Evolutionary conservation across 2,329 filamentous ascomycete species (phyloP), one percentile per base, ranked within the genome.

Genomic region (Exophiala alcalophila): DNA sequence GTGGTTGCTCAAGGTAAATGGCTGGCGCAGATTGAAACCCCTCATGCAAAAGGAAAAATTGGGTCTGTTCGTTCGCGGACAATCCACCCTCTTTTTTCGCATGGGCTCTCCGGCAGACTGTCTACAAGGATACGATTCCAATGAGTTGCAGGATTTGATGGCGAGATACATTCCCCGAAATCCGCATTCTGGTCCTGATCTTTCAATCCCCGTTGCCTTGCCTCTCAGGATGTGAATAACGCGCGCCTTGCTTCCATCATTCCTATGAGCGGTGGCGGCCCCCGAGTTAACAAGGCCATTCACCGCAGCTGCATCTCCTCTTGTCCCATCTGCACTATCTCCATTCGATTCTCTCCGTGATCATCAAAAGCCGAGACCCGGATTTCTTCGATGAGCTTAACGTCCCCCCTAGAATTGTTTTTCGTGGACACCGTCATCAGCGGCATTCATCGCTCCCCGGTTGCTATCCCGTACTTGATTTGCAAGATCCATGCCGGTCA

Each of bases 1-100:
- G 58, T 67, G 73, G 61, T 83, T 87, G 85, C 83, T 80, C 80
- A 80, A 87, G 88, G 83, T 95, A 95, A 81, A 94, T 85, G 81
- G 80, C 78, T 90, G 79, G 88, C 88, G 86, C 76, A 95, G 75
- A 95, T 68, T 59, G 76, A 92, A 69, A 61, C 63, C 58, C 21
- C 38, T 42, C 45, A 40, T 48, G 46, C 39, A 65, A 57, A 62
- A 61, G 65, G n/a, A n/a, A n/a, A n/a, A 72, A 19, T 16, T 66
- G 58, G 62, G 62, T 64, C 64, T 76, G 70, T 77, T 68, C 61
- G 65, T 57, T 37, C 19, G 33, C 52, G 53, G 58, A 50, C 39
- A 50, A 24, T 26, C n/a, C n/a, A n/a, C n/a, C n/a, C n/a, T n/a
- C n/a, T n/a, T n/a, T n/a, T 11, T 18, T 28, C 28, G 61, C 71